Conservation (phyloP, 208 protist species). For the Wallacemonas rigidus region DNA sequence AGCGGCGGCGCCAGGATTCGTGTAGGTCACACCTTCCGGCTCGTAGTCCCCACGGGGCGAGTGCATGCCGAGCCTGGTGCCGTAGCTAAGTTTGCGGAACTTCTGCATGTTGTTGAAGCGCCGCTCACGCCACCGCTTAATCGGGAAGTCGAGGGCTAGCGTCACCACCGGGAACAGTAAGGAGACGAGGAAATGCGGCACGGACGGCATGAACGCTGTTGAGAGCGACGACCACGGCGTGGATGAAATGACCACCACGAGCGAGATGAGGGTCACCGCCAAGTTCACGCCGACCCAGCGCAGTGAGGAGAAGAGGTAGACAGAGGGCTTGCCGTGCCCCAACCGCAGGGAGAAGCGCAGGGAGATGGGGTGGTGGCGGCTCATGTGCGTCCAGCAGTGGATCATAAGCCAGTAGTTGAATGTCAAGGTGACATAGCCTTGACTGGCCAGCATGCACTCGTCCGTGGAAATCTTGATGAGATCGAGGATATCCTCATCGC, state of each 20-base stretch:
- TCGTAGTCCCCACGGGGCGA: constrained; percentile 90
- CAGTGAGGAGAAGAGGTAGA: constrained; percentile 73
- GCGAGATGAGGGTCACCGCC: constrained; percentile 51
- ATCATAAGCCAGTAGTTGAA: constrained; percentile 91
- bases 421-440: constrained; percentile 81
- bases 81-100: constrained; percentile 86
- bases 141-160: constrained; percentile 72
- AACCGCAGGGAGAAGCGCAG: constrained; percentile 70
- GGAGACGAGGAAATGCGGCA: constrained; percentile 56
- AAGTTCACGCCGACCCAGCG: constrained; percentile 67
- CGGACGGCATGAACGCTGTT: constrained; percentile 61
- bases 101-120: constrained; percentile 89
- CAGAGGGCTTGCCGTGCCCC: constrained; percentile 62
- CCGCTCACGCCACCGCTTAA: constrained; percentile 82
- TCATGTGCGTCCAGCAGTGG: constrained; percentile 90
- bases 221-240: constrained; percentile 31
- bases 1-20: constrained; percentile 3
- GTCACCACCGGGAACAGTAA: constrained; percentile 72
- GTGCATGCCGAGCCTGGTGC: constrained; percentile 92
- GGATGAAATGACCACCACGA: constrained; percentile 56
- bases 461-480: constrained; percentile 39
- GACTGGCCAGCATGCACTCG: constrained; percentile 50
- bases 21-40: constrained; percentile 66
- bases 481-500: constrained; percentile 36
- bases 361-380: constrained; percentile 77